Base-by-base conservation (phyloP, 805 yeast species). In the Kurtzmaniella fragi region DNA sequence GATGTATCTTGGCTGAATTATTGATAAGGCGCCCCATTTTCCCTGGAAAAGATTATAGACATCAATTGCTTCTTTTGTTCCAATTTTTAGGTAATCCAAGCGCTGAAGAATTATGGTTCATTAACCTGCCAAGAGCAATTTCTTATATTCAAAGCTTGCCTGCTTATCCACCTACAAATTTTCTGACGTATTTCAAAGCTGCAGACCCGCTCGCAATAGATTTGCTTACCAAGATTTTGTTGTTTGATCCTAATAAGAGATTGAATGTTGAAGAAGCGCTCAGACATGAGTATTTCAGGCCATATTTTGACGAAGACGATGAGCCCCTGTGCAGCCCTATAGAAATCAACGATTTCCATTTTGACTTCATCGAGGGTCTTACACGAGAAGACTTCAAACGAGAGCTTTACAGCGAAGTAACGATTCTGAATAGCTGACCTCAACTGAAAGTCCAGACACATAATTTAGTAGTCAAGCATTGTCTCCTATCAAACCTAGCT, bases 181-280 rank as follows among this genome's bases (percentile, higher is more conserved):
- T 60, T 11, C 40, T 42, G 9, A 30, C 30, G 2, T 43, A 43
- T 6, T 46, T 59, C 15, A 51, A 50, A n/a, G 16, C 35, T 29
- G 42, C 59, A 5, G 56, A 57, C 39, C 57, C 58, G 0, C 32
- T 42, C n/a, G 66, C 61, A 1, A 40, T 62, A 9, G 66, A 64
- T 37, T 48, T 67, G 38, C 45, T 67, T 40, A 82, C 80, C 40
- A 76, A 70, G 48, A 77, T 93, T 84, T 71, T 93, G 28, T 79
- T 90, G n/a, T 74, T 93, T 47, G 95, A 91, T 57, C 98, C 98
- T 3, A 72, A 70, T 33, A 75, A 78, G 51, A 75, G 99, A 60
- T 83, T 90, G 40, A 80, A 89, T 0, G 98, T 90, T 3, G 88
- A 84, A 42, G 84, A 88, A 49, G 97, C 98, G 0, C 68, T 93